These are phyloP conservation scores for Amniculicola lignicola DNA, from an alignment of 495 filamentous ascomycete genomes.

Conservation along the genomic window DNA sequence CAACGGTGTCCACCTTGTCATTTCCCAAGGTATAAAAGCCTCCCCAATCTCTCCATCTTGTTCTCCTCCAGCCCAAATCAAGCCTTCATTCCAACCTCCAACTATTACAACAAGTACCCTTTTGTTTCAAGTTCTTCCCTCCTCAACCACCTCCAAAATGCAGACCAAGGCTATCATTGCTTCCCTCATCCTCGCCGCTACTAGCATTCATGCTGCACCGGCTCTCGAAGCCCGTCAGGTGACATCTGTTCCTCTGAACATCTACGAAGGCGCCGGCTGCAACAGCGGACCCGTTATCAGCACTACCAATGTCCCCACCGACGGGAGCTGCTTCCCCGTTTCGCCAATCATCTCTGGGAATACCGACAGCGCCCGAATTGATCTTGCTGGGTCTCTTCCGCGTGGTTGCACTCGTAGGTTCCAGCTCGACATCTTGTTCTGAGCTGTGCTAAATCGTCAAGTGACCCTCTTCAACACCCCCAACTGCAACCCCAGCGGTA, in stretches of 20 bases:
- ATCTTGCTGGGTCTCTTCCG: not conserved
- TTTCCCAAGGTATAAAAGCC: no score
- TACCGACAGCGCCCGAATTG: constrained; percentile 1
- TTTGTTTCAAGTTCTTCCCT: no score
- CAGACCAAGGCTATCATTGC: constrained; percentile 3
- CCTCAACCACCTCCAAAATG: not conserved
- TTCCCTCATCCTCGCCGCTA: not conserved
- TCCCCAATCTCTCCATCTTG: no score
- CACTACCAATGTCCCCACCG: constrained; percentile 7
- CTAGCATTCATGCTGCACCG: constrained; percentile 2
- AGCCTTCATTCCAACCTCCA: no score
- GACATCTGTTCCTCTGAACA: not conserved
- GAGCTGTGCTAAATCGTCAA: not conserved
- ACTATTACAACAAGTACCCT: no score
- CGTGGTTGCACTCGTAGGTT: not conserved
- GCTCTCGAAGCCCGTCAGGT: not conserved
- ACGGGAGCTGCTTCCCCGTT: constrained; percentile 2
- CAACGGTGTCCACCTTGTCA: no score
- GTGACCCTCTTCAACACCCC: not conserved
- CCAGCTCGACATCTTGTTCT: no score
- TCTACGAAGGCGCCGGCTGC: constrained; percentile 7
- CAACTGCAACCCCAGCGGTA: not conserved
- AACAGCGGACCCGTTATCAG: not conserved
- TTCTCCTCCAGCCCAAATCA: no score
- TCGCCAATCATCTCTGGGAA: not conserved